Evolutionary conservation across 371 early-diverging fungal genomes (phyloP), one percentile per base, ranked within the genome.

Genomic region (Chytridiales sp.): DNA sequence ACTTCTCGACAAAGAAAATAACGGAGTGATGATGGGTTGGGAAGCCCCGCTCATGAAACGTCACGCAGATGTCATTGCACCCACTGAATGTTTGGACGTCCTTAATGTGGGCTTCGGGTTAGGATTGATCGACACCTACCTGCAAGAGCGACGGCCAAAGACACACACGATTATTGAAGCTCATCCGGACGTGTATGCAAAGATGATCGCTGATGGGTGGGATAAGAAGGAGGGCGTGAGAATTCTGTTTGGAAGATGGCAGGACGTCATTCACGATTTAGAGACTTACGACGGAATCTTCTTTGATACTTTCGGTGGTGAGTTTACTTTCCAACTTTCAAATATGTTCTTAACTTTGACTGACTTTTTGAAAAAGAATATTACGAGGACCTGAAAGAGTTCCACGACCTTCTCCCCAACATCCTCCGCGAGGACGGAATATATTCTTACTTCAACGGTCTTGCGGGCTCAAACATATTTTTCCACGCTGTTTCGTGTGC

Each of bases 11-110:
- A 85, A 78, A 13, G 89, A 94, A 40, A 79, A 84, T 34, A 92
- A 97, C 73, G 96, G 88, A 29, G 95, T 97, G 9, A 95, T 95
- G 96, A 97, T 97, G 97, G 92, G 89, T 30, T 40, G 97, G 97
- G 97, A 97, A 67, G 76, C 80, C 0, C 94, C 94, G n/a, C 61
- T 97, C 59, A 97, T 97, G 97, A 77, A 84, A 22, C 82, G 82
- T 30, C 94, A 94, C 59, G 94, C 93, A 22, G 78, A 87, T 60
- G 84, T 86, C 22, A 87, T 95, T 73, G 84, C 87, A 42, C 80
- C 86, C 3, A 68, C 65, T n/a, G 82, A 85, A 27, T 86, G 83
- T 6, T 70, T 85, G 40, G 74, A 78, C 40, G 90, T 91, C 1
- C 74, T 91, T 24, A 84, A 84, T 40, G 72, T 92, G 17, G 95